Conservation (phyloP, 106 monocot genomes). For the Allium sativum region DNA sequence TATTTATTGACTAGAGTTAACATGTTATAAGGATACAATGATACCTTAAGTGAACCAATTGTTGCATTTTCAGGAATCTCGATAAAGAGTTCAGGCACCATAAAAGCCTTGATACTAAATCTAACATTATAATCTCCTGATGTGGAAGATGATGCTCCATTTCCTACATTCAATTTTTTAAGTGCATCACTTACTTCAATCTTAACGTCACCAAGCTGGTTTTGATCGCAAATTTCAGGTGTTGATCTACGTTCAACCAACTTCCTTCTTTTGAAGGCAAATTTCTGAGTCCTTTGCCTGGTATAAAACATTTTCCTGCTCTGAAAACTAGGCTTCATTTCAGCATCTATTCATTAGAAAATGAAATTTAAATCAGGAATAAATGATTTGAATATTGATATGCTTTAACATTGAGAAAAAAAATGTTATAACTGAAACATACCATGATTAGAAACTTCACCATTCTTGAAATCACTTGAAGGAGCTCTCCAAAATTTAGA, state of each 20-base stretch:
- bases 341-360: conserved; percentile 24
- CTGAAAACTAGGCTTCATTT: conserved; percentile 31
- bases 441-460: conserved; percentile 33
- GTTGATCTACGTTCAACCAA: conserved; percentile 28
- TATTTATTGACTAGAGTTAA: neutral
- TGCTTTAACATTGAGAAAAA: too few relatives aligned
- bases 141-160: conserved; percentile 26
- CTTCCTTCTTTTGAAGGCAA: conserved; percentile 54
- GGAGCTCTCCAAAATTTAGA: conserved; percentile 49
- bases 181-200: conserved; percentile 16
- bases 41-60: conserved; percentile 82
- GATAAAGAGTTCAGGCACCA: conserved; percentile 79
- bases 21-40: neutral
- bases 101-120: conserved; percentile 76
- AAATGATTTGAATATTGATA: too few relatives aligned
- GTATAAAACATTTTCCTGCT: conserved; percentile 63
- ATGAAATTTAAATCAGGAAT: neutral
- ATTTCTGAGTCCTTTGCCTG: conserved; percentile 61
- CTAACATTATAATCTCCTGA: conserved; percentile 52
- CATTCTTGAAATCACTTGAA: conserved; percentile 23
- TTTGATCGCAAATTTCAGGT: conserved; percentile 4
- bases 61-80: conserved; percentile 95
- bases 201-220: conserved; percentile 15
- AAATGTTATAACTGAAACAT: neutral
- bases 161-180: conserved; percentile 39